phyloP scores from a whole-genome alignment of 2,329 filamentous ascomycete genomes.

The Tolypocladium ovalisporum region DNA sequence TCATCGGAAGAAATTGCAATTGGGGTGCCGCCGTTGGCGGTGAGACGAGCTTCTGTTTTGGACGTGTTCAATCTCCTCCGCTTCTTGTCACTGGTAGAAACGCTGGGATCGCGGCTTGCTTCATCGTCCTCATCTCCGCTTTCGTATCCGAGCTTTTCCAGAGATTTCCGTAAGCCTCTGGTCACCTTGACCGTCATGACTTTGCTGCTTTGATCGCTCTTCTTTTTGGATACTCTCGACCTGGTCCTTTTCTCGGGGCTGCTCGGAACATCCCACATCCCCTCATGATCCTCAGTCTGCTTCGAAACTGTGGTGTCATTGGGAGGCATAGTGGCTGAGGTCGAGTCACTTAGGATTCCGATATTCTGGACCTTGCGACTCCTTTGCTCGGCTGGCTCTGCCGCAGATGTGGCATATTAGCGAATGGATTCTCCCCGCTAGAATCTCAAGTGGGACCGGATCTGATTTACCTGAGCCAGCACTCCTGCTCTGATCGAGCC shows the following conservation, averaged over 20 bases:
- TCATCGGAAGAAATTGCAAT: slow-evolving; percentile 13
- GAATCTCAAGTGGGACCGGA: too few relatives aligned
- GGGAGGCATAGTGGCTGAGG: not conserved
- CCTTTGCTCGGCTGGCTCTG: not conserved
- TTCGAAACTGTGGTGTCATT: not conserved
- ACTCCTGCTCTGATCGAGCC: not conserved
- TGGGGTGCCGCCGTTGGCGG: slow-evolving; percentile 14
- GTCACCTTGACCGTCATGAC: slow-evolving; percentile 7
- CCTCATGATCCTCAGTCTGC: slow-evolving; percentile 4
- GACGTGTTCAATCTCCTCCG: slow-evolving; percentile 11
- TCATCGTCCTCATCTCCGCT: slow-evolving; percentile 5
- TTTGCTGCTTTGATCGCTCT: not conserved
- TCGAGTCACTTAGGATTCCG: not conserved
- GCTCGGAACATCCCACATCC: slow-evolving; percentile 34
- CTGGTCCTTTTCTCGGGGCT: slow-evolving; percentile 20
- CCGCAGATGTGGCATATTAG: too few relatives aligned
- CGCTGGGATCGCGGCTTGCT: not conserved
- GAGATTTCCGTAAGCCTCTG: slow-evolving; percentile 5
- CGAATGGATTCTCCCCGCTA: not conserved
- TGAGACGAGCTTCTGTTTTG: slow-evolving; percentile 5
- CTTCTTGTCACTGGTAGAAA: slow-evolving; percentile 8
- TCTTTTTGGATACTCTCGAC: not conserved
- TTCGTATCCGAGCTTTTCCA: slow-evolving; percentile 9
- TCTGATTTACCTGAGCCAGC: not conserved
- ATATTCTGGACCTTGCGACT: not conserved